phyloP scores from a whole-genome alignment of 371 early-diverging fungal genomes.

The Mortierella sp. region DNA sequence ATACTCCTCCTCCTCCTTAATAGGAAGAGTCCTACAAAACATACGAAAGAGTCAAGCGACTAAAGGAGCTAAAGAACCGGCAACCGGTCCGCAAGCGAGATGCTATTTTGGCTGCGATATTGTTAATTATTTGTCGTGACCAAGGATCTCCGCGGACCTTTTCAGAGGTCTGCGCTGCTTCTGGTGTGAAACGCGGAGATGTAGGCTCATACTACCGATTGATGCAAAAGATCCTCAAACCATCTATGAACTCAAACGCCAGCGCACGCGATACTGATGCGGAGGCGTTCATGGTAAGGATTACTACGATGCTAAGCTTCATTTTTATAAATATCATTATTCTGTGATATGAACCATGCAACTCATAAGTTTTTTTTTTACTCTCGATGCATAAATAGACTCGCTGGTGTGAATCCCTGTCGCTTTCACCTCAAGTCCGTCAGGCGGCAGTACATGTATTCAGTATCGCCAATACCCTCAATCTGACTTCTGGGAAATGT shows the following conservation, averaged over 20 bases:
- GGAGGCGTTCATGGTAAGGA: conserved; percentile 57
- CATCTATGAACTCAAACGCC: conserved; percentile 38
- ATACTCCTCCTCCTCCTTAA: conserved; percentile 18
- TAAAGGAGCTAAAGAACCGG: conserved; percentile 69
- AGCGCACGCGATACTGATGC: conserved; percentile 56
- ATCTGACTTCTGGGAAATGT: conserved; percentile 69
- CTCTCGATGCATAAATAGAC: conserved; percentile 43
- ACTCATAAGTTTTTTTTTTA: conserved; percentile 2
- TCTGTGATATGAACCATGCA: too few relatives aligned
- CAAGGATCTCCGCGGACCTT: conserved; percentile 67
- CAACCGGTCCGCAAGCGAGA: conserved; percentile 70
- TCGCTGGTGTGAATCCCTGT: conserved; percentile 67
- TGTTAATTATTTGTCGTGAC: conserved; percentile 67
- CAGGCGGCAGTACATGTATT: conserved; percentile 62
- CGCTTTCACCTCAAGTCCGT: conserved; percentile 60
- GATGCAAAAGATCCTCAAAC: conserved; percentile 64
- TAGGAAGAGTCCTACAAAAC: conserved; percentile 62
- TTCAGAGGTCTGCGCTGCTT: conserved; percentile 66
- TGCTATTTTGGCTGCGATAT: conserved; percentile 67
- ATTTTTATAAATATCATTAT: too few relatives aligned
- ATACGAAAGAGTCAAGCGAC: conserved; percentile 64
- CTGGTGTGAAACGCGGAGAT: conserved; percentile 67
- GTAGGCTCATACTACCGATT: conserved; percentile 68
- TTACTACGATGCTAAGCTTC: not conserved
- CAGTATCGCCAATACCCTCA: conserved; percentile 62